A percentile compares a stretch with the other conserved stretches of the same genome.
Evolutionary conservation across 148 eudicot species (phyloP).

Genomic region (Rhododendron griersonianum): DNA sequence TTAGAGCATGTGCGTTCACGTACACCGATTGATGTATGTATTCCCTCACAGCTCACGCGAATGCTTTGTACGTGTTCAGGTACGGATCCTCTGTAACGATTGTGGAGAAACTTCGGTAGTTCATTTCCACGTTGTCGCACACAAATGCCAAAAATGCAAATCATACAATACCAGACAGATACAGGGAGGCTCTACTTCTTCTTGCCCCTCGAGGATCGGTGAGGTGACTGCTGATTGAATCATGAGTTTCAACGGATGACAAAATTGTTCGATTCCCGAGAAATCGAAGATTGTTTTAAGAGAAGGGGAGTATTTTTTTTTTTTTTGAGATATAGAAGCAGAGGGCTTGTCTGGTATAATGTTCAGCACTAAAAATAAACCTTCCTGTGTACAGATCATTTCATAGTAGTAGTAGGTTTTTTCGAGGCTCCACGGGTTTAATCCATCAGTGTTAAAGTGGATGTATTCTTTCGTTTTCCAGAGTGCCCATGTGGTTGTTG

Average conservation of each 20-base stretch:
- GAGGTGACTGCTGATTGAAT: not conserved
- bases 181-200: constrained; percentile 30
- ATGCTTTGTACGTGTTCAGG: constrained; percentile 23
- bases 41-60: not conserved
- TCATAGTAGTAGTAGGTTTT: not conserved
- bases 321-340: not conserved
- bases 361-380: not conserved
- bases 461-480: not conserved
- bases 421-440: not conserved
- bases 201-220: constrained; percentile 18
- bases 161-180: constrained; percentile 75
- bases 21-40: not conserved
- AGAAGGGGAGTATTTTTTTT: not conserved
- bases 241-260: not conserved
- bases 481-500: not conserved
- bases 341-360: not conserved
- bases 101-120: constrained; percentile 57
- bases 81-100: constrained; percentile 78
- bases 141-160: constrained; percentile 55
- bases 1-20: not conserved
- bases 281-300: not conserved
- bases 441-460: not conserved
- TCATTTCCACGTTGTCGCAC: constrained; percentile 57
- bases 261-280: not conserved
- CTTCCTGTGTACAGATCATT: not conserved